A percentile compares a stretch with the other conserved stretches of the same genome.
Conservation (phyloP, 2,329 filamentous ascomycete genomes). For the Phialophora chinensis region DNA sequence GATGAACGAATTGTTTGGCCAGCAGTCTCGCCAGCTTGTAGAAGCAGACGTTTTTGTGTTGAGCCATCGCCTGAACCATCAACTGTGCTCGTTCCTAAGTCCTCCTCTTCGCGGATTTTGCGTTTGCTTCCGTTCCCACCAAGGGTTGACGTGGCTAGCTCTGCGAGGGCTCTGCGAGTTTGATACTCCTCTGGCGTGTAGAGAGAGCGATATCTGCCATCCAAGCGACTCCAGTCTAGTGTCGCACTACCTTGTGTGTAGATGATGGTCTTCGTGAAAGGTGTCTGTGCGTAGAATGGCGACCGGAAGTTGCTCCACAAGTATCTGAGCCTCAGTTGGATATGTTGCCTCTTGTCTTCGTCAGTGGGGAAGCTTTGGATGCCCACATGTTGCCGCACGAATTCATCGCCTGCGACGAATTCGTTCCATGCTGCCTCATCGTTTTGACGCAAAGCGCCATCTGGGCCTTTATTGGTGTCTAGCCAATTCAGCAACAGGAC, state of each 20-base stretch:
- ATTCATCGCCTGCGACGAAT: background rate
- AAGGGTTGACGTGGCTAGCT: background rate
- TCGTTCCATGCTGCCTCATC: background rate
- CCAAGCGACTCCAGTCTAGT: background rate
- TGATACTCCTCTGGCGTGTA: conserved; percentile 3
- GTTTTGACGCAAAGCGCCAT: conserved; percentile 1
- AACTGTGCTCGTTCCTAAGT: background rate
- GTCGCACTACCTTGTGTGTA: background rate
- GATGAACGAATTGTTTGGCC: background rate
- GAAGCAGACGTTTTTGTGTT: background rate
- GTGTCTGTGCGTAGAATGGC: background rate
- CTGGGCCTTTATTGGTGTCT: conserved; percentile 5
- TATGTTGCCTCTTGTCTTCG: background rate
- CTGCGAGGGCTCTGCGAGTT: background rate
- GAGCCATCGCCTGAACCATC: background rate
- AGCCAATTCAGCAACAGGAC: conserved; percentile 6
- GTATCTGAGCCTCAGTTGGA: background rate
- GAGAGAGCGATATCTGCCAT: background rate
- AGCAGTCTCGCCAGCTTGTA: background rate
- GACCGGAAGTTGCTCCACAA: background rate
- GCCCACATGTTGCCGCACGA: background rate
- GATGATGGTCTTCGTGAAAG: conserved; percentile 5
- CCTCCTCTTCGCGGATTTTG: background rate
- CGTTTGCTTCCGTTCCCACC: background rate
- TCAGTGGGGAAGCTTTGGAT: background rate